These are phyloP conservation scores for Drosera spatulata DNA, from an alignment of 179 eudicot species.

Conservation along the genomic window DNA sequence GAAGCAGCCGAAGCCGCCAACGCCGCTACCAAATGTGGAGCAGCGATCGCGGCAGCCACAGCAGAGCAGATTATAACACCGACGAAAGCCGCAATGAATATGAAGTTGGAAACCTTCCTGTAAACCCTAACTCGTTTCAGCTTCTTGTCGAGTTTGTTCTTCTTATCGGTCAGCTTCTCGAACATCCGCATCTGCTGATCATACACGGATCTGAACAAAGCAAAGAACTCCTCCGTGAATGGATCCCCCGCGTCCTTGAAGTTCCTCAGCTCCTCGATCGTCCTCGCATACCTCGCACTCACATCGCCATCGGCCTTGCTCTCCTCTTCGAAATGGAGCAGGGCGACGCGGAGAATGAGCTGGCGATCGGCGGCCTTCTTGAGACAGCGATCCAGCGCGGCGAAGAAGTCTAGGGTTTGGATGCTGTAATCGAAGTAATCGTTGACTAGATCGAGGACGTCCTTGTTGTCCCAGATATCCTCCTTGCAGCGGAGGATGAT, in stretches of 20 bases:
- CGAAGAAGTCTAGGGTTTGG: constrained; percentile 8
- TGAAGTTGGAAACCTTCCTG: constrained; percentile 13
- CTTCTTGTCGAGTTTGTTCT: constrained; percentile 16
- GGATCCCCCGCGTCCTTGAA: constrained; percentile 18
- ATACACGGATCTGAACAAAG: constrained; percentile 6
- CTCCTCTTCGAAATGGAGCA: constrained; percentile 15
- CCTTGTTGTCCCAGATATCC: constrained; percentile 18
- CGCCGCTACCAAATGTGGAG: constrained; percentile 21
- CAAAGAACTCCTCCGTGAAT: constrained; percentile 15
- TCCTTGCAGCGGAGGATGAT: constrained; percentile 15
- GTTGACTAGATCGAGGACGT: constrained; percentile 15
- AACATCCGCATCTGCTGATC: constrained; percentile 13
- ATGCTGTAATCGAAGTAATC: constrained; percentile 15
- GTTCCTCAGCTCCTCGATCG: constrained; percentile 4
- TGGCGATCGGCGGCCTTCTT: constrained; percentile 11
- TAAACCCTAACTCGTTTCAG: constrained; percentile 7
- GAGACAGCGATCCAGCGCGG: constrained; percentile 12
- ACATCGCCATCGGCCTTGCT: background rate
- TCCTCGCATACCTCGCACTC: constrained; percentile 2
- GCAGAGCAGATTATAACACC: constrained; percentile 22
- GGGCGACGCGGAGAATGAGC: constrained; percentile 10
- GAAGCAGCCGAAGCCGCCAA: constrained; percentile 21
- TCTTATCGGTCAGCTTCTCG: constrained; percentile 7
- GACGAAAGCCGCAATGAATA: constrained; percentile 13
- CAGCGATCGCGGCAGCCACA: constrained; percentile 23